Percentiles rank a stretch among this genome's conserved stretches.
These are phyloP conservation scores for Dalbergia cultrata DNA, from an alignment of 306 rosid genomes.

Conservation along the genomic window DNA sequence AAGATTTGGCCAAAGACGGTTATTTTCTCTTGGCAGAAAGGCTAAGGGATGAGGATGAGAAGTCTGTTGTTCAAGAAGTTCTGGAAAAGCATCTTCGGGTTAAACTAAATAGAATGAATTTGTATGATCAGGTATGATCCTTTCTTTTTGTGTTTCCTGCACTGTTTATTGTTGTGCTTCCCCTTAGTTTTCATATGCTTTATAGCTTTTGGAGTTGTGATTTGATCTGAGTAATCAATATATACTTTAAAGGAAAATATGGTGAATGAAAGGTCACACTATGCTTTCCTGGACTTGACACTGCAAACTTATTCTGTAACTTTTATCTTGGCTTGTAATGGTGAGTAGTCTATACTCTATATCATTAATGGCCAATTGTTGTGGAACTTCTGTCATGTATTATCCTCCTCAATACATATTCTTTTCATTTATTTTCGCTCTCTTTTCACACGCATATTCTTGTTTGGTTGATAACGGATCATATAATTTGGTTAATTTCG, in stretches of 20 bases:
- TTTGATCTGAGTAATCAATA: conserved; percentile 26
- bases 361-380: background rate
- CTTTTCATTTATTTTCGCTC: background rate
- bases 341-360: background rate
- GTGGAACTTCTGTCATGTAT: background rate
- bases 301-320: background rate
- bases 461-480: conserved; percentile 22
- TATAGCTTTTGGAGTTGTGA: background rate
- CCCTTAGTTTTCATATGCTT: background rate
- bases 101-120: conserved; percentile 51
- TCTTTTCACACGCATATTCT: background rate
- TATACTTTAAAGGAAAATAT: background rate
- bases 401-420: background rate
- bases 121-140: conserved; percentile 72
- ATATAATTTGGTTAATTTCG: conserved; percentile 1
- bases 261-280: conserved; percentile 14
- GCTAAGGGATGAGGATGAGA: conserved; percentile 76
- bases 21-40: conserved; percentile 96
- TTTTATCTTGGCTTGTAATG: background rate
- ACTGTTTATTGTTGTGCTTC: background rate
- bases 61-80: conserved; percentile 68
- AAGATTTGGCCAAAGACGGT: conserved; percentile 92
- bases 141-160: conserved; percentile 23
- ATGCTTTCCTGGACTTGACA: background rate
- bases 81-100: conserved; percentile 65